Conservation (phyloP, 495 filamentous ascomycete genomes). For the Thermothielavioides terrestris region DNA sequence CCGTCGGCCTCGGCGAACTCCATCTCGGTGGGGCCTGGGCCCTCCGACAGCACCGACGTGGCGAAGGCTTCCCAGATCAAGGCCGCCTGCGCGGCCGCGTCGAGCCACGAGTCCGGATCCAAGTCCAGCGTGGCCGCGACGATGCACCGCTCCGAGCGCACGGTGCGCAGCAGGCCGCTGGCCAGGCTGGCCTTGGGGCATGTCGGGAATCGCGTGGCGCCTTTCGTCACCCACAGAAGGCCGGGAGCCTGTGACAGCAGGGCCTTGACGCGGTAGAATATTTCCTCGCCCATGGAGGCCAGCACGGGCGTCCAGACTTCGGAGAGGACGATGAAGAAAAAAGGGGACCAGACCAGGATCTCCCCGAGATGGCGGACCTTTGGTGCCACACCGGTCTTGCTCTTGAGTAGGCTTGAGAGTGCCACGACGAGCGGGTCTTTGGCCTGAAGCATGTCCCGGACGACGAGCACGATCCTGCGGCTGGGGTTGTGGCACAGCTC, state of each 20-base stretch:
- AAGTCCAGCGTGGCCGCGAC: conserved; percentile 30
- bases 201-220: conserved; percentile 29
- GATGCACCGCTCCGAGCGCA: conserved; percentile 28
- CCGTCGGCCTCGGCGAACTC: conserved; percentile 34
- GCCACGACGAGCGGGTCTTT: conserved; percentile 31
- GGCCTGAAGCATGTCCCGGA: conserved; percentile 27
- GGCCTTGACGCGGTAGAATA: conserved; percentile 29
- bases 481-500: conserved; percentile 35
- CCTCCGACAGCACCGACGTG: conserved; percentile 16
- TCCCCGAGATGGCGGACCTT: conserved; percentile 21
- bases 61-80: conserved; percentile 25
- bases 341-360: conserved; percentile 16
- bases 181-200: conserved; percentile 31
- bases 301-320: conserved; percentile 25
- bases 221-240: conserved; percentile 35
- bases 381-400: conserved; percentile 21
- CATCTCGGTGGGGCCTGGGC: conserved; percentile 21
- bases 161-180: conserved; percentile 31
- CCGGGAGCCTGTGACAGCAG: conserved; percentile 30
- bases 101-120: conserved; percentile 23
- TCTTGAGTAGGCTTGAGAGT: conserved; percentile 24
- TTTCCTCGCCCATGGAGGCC: conserved; percentile 14
- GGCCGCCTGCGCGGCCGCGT: conserved; percentile 17
- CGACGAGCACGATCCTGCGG: conserved; percentile 26
- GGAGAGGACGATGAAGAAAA: conserved; percentile 27